Percentiles rank a stretch among this genome's conserved stretches.
Evolutionary conservation across 768 basidiomycete genomes (phyloP).

Genomic region (Chalciporus sphaerocephalus): DNA sequence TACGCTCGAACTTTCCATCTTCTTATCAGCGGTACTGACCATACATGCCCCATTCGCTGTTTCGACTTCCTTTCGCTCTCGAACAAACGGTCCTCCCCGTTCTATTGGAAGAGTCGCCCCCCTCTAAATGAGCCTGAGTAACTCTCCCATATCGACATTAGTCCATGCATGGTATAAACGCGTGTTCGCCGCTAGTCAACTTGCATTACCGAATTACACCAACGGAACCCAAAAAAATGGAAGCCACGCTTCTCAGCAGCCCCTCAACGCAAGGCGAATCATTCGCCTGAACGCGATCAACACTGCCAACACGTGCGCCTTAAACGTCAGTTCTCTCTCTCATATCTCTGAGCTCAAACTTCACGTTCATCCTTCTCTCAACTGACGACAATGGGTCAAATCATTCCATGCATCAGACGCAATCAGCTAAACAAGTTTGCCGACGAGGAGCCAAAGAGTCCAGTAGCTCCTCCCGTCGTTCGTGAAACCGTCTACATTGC

Average conservation of each 20-base stretch:
- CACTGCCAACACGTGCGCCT: conserved; percentile 26
- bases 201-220: conserved; percentile 20
- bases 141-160: background rate
- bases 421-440: conserved; percentile 24
- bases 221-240: conserved; percentile 13
- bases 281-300: conserved; percentile 25
- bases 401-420: conserved; percentile 23
- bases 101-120: conserved; percentile 10
- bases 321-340: conserved; percentile 25
- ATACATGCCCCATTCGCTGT: background rate
- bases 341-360: conserved; percentile 23
- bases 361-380: conserved; percentile 12
- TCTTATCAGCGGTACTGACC: conserved; percentile 11
- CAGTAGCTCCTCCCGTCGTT: conserved; percentile 8
- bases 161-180: conserved; percentile 15
- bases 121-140: background rate
- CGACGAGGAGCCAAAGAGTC: conserved; percentile 26
- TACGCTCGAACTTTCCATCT: conserved; percentile 13
- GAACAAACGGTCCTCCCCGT: conserved; percentile 3
- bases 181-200: conserved; percentile 16
- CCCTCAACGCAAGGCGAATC: conserved; percentile 24
- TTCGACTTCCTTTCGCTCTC: conserved; percentile 10
- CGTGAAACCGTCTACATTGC: conserved; percentile 27
- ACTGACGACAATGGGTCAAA: conserved; percentile 28
- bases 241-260: conserved; percentile 25